Evolutionary conservation across 352 stramenopile genomes (phyloP), one percentile per base, ranked within the genome.

Genomic region (Globisporangium solare): DNA sequence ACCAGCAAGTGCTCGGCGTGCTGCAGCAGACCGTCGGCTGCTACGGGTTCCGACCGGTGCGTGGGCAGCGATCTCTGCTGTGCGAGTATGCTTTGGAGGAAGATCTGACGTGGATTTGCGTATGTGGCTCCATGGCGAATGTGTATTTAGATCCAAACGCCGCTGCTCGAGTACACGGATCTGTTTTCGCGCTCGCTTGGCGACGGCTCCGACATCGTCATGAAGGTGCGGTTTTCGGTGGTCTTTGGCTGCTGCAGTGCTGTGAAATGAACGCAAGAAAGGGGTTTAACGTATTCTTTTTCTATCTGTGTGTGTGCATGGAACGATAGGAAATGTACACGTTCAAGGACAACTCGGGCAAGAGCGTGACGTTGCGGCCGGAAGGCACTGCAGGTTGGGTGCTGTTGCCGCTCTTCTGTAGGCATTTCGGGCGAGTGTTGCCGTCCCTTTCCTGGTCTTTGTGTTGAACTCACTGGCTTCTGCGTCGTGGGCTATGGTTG

Each of bases 151-250:
- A 85, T 94, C 24, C 86, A 94, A 39, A 94, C 83, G 46, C 86
- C 86, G 49, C 42, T 90, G 62, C 54, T 95, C n/a, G 86, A 95
- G 73, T 91, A 91, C 64, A 94, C 84, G 46, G 81, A 95, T 39
- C 57, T 95, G 40, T 95, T 89, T 61, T 78, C 69, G 45, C 74
- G 84, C 14, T 93, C 84, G 48, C 67, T 95, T 24, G 86, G 86
- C 10, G 81, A 90, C 47, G 83, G 80, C 40, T 95, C 86, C 0
- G 86, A 95, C 49, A 93, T 95, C 47, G 84, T 95, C 48, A 92
- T 85, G 77, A 95, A 95, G 74, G 84, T n/a, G n/a, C n/a, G n/a
- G n/a, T n/a, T n/a, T n/a, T n/a, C n/a, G n/a, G n/a, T n/a, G n/a
- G n/a, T n/a, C n/a, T n/a, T n/a, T n/a, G 22, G 41, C 21, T 53